A percentile compares a stretch with the other conserved stretches of the same genome.
phyloP scores from a whole-genome alignment of 768 basidiomycete species.

The Arthromyces matolae region DNA sequence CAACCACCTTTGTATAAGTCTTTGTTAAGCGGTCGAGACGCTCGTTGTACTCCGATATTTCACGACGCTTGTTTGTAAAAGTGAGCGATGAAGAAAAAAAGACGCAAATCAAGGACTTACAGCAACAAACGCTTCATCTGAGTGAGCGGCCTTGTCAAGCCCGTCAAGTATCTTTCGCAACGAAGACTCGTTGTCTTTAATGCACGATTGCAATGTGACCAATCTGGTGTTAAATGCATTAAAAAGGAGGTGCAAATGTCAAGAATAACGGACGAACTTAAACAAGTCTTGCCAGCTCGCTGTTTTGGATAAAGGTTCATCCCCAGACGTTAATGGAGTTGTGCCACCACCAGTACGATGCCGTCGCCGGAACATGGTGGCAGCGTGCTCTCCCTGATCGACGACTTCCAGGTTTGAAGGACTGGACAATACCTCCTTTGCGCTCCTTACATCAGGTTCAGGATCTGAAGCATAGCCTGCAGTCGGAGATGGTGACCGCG shows the following conservation, averaged over 20 bases:
- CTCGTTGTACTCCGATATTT: conserved; percentile 62
- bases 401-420: conserved; percentile 9
- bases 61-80: conserved; percentile 46
- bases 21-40: conserved; percentile 48
- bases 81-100: conserved; percentile 18
- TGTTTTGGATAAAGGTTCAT: conserved; percentile 32
- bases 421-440: conserved; percentile 26
- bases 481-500: conserved; percentile 54
- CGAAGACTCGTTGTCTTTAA: conserved; percentile 47
- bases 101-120: conserved; percentile 32
- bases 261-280: conserved; percentile 45
- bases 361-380: conserved; percentile 28
- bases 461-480: conserved; percentile 71
- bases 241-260: conserved; percentile 6
- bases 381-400: conserved; percentile 14
- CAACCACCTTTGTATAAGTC: conserved; percentile 38
- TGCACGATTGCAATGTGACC: conserved; percentile 47
- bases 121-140: conserved; percentile 35
- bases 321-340: conserved; percentile 11
- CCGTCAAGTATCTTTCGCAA: conserved; percentile 45
- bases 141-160: conserved; percentile 44
- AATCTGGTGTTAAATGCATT: conserved; percentile 40
- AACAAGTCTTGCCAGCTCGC: conserved; percentile 67
- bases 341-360: conserved; percentile 25
- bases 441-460: conserved; percentile 48